Evolutionary conservation across 2,329 filamentous ascomycete species (phyloP).

Genomic region (Aspergillus alliaceus): DNA sequence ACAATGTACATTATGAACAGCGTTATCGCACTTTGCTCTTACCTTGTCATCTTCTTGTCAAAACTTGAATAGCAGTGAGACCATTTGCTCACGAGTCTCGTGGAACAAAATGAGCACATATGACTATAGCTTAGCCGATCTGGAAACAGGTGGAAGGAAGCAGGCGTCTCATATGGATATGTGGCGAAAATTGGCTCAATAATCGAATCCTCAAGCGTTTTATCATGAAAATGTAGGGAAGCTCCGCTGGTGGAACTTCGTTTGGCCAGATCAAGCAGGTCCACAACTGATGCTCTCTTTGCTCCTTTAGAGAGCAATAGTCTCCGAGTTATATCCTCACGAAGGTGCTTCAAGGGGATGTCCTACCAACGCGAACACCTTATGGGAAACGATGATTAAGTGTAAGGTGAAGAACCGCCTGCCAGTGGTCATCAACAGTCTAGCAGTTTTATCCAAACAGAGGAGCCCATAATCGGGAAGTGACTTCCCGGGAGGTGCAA

Average conservation of each 20-base stretch:
- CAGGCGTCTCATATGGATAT: neutral
- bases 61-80: neutral
- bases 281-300: neutral
- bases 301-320: neutral
- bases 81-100: neutral
- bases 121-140: neutral
- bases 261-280: neutral
- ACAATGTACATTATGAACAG: neutral
- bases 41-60: neutral
- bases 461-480: neutral
- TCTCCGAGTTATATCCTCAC: neutral
- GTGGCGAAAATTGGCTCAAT: neutral
- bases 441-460: neutral
- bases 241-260: neutral
- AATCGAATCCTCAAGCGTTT: neutral
- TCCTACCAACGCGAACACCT: neutral
- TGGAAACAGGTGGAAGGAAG: neutral
- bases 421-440: neutral
- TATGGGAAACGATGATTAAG: neutral
- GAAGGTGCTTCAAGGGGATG: neutral
- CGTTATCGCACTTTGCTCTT: neutral
- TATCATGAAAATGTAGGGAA: neutral
- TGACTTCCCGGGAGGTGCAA: neutral
- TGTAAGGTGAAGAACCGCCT: neutral
- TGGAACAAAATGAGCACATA: neutral